Evolutionary conservation across 2,329 filamentous ascomycete genomes (phyloP), one percentile per base, ranked within the genome.

Genomic region (Tolypocladium nubicola): DNA sequence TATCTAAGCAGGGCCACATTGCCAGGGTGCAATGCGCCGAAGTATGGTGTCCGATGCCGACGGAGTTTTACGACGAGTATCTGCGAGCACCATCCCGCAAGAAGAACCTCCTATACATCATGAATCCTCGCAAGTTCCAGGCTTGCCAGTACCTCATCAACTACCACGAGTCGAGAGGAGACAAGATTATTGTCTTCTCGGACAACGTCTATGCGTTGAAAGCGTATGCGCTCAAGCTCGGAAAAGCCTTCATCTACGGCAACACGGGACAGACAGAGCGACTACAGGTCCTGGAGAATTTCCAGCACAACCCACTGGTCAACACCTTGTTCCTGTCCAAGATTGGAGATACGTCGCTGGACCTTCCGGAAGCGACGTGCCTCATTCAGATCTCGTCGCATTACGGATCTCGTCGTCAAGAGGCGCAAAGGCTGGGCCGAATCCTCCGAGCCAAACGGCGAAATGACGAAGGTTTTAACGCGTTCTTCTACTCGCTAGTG

Each of bases 1-100:
- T 99, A 45, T 94, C 93, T 1, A 90, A 97, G 67, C 91, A 97
- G 73, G 94, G 94, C 0, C 92, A 97, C 68, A 99, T 99, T 70
- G 94, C 94, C 40, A 88, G 90, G 64, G 94, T 99, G 2, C 94
- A 99, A 71, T 99, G 94, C 71, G 94, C 94, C 16, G 94, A 99
- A 72, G 94, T 99, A 8, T 99, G 94, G 94, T 99, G 94, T 68
- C 91, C 93, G 2, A 99, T 99, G 94, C 96, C 94, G 0, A 94
- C 92, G 0, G 94, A 99, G 65, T 99, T 99, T 70, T 97, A 97
- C 71, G 87, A 90, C 21, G 90, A 97, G 70, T 99, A 97, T 73
- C 82, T 97, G 59, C 83, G 84, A 60, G 85, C 84, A 14, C 84
- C 83, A 19, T 71, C 75, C 1, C 73, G 76, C 9, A 75, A 76